Evolutionary conservation across 2,329 filamentous ascomycete genomes (phyloP), one percentile per base, ranked within the genome.

Genomic region (Pestalotiopsis sp.): DNA sequence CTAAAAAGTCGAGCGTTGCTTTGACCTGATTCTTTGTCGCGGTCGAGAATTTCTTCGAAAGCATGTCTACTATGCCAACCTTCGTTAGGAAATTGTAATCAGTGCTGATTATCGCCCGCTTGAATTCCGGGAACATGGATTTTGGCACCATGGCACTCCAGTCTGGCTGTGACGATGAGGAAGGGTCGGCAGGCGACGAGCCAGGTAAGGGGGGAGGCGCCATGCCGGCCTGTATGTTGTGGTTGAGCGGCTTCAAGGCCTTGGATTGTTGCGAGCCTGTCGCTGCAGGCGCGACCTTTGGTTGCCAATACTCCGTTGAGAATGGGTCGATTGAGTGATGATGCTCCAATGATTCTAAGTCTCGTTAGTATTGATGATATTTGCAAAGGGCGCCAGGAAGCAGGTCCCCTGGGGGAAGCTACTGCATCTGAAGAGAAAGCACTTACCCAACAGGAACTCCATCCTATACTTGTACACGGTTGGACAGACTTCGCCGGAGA

Each of bases 241-340:
- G 23, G 25, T 12, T 27, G 59, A 31, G n/a, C 20, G 72, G 70
- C 38, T 57, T 69, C 45, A 69, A 57, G 11, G 68, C 20, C 38
- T 61, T 36, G 25, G 56, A 14, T 23, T 68, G 62, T 20, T 52
- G 61, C 23, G 62, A 13, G 17, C 20, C 14, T 41, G 63, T 11
- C 52, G 63, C 39, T 41, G 20, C 14, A 23, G 59, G 58, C 6
- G 31, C 25, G 14, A 56, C 3, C 31, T 68, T 68, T n/a, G 68
- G 66, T 38, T 84, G 81, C 96, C 96, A 98, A 79, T 98, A 98
- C 0, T 84, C 80, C 0, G 89, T 89, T 0, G 93, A 95, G 77
- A 95, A 97, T 0, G 96, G 96, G 75, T 99, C 91, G 72, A 99
- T 95, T 7, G 80, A 77, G 62, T 79, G 78, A 62, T 80, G 90